phyloP scores from a whole-genome alignment of 106 monocot species.

The Dioscorea alata region DNA sequence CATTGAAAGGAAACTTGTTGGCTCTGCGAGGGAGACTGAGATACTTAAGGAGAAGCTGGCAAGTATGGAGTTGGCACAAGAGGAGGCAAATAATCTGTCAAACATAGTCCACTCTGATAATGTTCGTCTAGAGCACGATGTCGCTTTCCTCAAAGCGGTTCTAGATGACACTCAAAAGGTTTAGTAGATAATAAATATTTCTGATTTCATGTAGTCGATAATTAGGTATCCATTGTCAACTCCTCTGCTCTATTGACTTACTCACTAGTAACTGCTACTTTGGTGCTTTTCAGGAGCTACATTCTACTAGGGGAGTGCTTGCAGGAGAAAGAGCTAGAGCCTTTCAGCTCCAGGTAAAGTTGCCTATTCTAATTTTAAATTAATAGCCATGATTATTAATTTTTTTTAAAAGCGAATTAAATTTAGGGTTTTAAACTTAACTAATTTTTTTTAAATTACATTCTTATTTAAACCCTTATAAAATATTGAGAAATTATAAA shows the following conservation, averaged over 20 bases:
- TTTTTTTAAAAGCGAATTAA: not conserved
- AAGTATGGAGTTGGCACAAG: conserved; percentile 71
- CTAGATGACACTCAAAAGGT: conserved; percentile 95
- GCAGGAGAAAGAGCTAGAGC: conserved; percentile 90
- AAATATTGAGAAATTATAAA: not conserved
- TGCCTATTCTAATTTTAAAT: not conserved
- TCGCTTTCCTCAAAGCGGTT: conserved; percentile 93
- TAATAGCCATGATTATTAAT: not conserved
- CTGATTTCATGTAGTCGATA: not conserved
- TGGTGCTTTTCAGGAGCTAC: conserved; percentile 50
- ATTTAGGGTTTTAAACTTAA: not conserved
- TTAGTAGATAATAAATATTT: not conserved
- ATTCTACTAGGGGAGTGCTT: conserved; percentile 90
- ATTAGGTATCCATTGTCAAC: not conserved
- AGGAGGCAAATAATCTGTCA: conserved; percentile 88
- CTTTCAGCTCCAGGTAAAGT: conserved; percentile 84
- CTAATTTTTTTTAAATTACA: not conserved
- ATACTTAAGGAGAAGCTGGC: conserved; percentile 80
- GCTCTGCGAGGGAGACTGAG: conserved; percentile 60
- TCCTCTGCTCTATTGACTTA: not conserved
- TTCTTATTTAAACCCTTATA: not conserved
- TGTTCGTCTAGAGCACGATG: conserved; percentile 90
- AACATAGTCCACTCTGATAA: conserved; percentile 86
- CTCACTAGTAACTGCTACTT: not conserved
- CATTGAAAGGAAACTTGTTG: conserved; percentile 51